phyloP scores from a whole-genome alignment of 352 stramenopile genomes.

The Globisporangium canariense region DNA sequence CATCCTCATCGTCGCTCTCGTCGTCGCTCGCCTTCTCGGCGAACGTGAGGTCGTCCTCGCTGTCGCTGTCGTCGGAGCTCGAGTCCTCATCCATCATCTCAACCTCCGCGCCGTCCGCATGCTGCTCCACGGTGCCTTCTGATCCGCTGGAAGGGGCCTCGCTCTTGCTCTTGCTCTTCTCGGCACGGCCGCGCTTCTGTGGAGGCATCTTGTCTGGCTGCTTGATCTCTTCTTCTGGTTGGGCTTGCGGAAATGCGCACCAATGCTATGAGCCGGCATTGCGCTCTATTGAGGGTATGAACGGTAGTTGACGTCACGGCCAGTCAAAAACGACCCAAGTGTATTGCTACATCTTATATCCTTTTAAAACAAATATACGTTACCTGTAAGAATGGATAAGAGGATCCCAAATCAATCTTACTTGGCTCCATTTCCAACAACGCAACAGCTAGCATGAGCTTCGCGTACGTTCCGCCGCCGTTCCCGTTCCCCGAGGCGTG shows the following conservation, averaged over 20 bases:
- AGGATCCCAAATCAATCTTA: neutral
- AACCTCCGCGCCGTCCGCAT: conserved; percentile 25
- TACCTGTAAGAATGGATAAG: neutral
- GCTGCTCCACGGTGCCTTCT: conserved; percentile 11
- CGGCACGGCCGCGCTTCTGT: conserved; percentile 28
- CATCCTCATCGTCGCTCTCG: conserved; percentile 41
- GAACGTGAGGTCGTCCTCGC: conserved; percentile 66
- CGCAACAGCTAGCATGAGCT: conserved; percentile 19
- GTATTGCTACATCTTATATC: neutral
- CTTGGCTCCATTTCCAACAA: neutral
- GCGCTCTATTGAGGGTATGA: conserved; percentile 4
- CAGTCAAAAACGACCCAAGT: conserved; percentile 4
- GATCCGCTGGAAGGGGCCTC: neutral
- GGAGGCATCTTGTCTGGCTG: conserved; percentile 22
- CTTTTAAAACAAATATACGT: neutral
- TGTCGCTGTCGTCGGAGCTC: conserved; percentile 42
- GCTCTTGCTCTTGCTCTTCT: conserved; percentile 20
- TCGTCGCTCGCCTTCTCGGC: conserved; percentile 29
- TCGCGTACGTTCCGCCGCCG: conserved; percentile 57
- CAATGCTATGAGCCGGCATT: neutral
- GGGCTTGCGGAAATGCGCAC: conserved; percentile 6
- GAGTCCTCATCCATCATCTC: conserved; percentile 52
- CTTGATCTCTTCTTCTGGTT: neutral
- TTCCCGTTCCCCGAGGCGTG: conserved; percentile 78
- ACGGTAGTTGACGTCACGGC: neutral